Conservation (phyloP, 495 filamentous ascomycete genomes). For the Thozetella sp. region DNA sequence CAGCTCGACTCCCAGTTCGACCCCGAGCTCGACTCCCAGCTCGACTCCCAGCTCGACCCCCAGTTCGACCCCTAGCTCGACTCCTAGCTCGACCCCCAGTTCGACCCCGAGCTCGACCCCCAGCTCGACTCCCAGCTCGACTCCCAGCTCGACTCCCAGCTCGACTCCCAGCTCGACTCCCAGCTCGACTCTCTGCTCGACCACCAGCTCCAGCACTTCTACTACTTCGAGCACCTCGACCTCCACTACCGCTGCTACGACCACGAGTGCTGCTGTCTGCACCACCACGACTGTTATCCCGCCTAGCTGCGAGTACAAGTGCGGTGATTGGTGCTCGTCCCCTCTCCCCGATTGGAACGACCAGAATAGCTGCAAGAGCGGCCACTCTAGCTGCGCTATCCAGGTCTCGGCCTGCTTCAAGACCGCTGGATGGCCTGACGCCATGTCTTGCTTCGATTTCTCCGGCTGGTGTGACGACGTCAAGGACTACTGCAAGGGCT, state of each 20-base stretch:
- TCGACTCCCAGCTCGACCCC: no score
- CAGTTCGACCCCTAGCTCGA: background rate
- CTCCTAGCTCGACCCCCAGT: background rate
- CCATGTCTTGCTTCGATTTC: slow-evolving; percentile 46
- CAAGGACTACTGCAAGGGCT: slow-evolving; percentile 33
- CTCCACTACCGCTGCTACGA: slow-evolving; percentile 18
- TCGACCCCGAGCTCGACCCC: slow-evolving; percentile 10
- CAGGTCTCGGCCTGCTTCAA: slow-evolving; percentile 50
- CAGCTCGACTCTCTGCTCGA: no score
- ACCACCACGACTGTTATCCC: slow-evolving; percentile 39
- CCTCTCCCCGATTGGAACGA: slow-evolving; percentile 46
- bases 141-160: no score
- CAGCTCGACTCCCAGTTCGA: background rate
- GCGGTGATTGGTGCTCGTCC: slow-evolving; percentile 52
- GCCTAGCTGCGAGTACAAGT: slow-evolving; percentile 48
- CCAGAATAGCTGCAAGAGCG: slow-evolving; percentile 28
- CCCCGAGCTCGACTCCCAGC: no score
- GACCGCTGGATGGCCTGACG: slow-evolving; percentile 44
- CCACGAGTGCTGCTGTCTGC: slow-evolving; percentile 36
- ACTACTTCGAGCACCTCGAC: slow-evolving; percentile 18
- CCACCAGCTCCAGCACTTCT: slow-evolving; percentile 18
- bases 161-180: no score
- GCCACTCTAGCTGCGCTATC: slow-evolving; percentile 36
- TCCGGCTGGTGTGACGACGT: slow-evolving; percentile 40
- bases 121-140: no score